Conservation (phyloP, 129 eudicot genomes). For the Flaveria bidentis region DNA sequence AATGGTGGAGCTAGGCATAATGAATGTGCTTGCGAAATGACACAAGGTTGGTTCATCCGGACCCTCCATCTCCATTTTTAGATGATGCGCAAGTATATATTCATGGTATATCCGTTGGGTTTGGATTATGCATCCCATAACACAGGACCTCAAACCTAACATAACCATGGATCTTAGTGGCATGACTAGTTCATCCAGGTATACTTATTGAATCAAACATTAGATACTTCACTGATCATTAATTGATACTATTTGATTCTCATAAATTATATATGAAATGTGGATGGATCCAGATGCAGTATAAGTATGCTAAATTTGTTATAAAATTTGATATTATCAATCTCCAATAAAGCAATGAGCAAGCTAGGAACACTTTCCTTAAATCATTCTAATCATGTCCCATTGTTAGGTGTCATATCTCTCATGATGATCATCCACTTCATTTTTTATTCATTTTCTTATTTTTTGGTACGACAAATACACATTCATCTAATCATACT, state of each 20-base stretch:
- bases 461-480: too few relatives aligned
- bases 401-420: not conserved
- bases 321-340: not conserved
- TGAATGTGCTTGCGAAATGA: too few relatives aligned
- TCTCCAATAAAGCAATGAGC: conserved; percentile 7
- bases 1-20: too few relatives aligned
- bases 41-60: too few relatives aligned
- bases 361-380: not conserved
- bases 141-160: too few relatives aligned
- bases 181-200: not conserved
- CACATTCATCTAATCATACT: too few relatives aligned
- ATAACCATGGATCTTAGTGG: too few relatives aligned
- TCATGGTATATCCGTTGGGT: too few relatives aligned
- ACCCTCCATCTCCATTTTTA: too few relatives aligned
- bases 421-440: not conserved
- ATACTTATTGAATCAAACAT: not conserved
- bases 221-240: not conserved
- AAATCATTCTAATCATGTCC: not conserved
- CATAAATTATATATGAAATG: not conserved
- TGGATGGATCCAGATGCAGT: conserved; percentile 5
- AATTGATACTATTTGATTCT: not conserved
- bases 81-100: too few relatives aligned
- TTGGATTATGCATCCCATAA: too few relatives aligned
- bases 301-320: not conserved
- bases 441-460: too few relatives aligned